These are phyloP conservation scores for Blepharisma stoltei DNA, from an alignment of 73 alveolate species.

Conservation along the genomic window DNA sequence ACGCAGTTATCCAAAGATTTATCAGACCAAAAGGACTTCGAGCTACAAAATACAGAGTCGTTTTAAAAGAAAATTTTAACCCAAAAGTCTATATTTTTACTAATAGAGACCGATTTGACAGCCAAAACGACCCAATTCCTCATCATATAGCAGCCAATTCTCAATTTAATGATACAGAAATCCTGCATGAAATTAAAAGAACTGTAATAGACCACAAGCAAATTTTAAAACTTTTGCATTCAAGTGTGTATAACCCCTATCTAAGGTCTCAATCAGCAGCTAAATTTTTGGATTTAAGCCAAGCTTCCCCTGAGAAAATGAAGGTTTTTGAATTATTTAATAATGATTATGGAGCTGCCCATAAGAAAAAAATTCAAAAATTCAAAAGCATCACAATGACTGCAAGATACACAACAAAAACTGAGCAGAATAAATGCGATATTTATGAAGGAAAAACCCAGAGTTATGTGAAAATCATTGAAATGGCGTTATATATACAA, in stretches of 20 bases:
- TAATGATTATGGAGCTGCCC: constrained; percentile 9
- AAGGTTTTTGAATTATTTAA: too few species aligned
- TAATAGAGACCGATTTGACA: background rate
- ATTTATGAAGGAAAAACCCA: constrained; percentile 14
- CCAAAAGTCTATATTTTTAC: background rate
- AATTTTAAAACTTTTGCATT: background rate
- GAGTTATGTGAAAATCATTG: background rate
- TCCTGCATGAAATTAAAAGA: background rate
- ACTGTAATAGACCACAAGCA: background rate
- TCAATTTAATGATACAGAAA: background rate
- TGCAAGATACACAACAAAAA: background rate
- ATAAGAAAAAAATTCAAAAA: background rate
- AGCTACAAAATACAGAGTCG: background rate
- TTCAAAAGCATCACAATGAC: background rate
- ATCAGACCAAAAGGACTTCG: constrained; percentile 9
- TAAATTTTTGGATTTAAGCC: background rate
- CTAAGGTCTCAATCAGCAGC: background rate
- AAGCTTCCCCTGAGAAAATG: background rate
- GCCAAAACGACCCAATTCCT: background rate
- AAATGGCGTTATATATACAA: background rate
- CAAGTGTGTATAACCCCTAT: too few species aligned
- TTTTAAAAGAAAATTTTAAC: background rate
- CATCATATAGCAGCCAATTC: background rate
- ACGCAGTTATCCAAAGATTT: background rate
- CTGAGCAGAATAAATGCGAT: background rate